Base-by-base conservation (phyloP, 768 basidiomycete genomes). In the Stropharia rugosoannulata region DNA sequence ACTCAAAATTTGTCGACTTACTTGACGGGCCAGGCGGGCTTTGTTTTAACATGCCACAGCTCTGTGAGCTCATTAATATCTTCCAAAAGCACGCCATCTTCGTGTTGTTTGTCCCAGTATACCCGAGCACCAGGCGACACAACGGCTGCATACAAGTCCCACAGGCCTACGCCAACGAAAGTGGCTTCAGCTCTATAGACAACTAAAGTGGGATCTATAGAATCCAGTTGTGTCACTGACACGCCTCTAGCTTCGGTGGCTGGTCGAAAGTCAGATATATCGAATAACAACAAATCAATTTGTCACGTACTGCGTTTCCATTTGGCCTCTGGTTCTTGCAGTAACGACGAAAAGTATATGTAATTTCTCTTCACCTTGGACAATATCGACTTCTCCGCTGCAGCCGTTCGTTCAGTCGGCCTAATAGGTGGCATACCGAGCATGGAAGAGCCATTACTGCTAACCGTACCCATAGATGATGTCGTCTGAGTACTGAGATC, bases 281-380 rank as follows among this genome's bases (percentile, higher is more conserved):
- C 19, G 58, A 32, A 52, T 46, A 44, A 11, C 56, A 56, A 29
- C 59, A 38, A 54, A 38, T 39, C 47, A 12, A 57, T 35, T 49
- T 59, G 50, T 54, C 39, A 61, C 87, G 64, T 70, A 93, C 90
- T 91, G 65, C 87, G 79, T 66, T 86, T 86, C 96, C 96, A 99
- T 70, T 99, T 99, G 3, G 94, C 93, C 70, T 98, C 95, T 0
- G 97, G 97, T 64, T 98, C 96, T 70, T 98, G 97, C 47, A 99
- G 72, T 46, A 99, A 75, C 0, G 95, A 97, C 1, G 95, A 95
- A 69, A 99, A 98, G 71, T 98, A 98, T 51, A 98, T 98, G 64
- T 99, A 99, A 68, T 92, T 96, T 57, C 97, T 80, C 65, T 87
- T 83, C 18, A 98, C 91, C 59, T 94, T 79, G 5, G 91, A 86